Evolutionary conservation across 768 basidiomycete genomes (phyloP).

Genomic region (Trametes sanguinea): DNA sequence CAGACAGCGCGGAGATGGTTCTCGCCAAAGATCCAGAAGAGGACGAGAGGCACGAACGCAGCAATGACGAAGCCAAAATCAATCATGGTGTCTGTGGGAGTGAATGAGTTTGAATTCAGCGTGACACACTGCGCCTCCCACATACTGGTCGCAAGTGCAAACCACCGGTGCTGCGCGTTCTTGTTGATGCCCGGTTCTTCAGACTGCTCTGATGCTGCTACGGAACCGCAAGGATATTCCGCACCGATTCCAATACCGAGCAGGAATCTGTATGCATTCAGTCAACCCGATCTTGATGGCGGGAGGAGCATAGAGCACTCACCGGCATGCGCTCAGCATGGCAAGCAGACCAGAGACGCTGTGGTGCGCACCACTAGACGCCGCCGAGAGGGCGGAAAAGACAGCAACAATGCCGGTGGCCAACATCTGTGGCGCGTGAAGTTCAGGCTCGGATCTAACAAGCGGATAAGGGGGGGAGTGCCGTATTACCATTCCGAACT

Average conservation of each 20-base stretch:
- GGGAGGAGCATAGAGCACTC: conserved; percentile 20
- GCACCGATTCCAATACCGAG: conserved; percentile 88
- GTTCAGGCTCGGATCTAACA: not conserved
- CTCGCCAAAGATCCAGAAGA: conserved; percentile 86
- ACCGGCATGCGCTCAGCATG: conserved; percentile 83
- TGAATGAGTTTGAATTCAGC: not conserved
- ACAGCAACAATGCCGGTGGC: conserved; percentile 83
- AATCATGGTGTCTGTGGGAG: conserved; percentile 72
- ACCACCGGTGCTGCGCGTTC: conserved; percentile 82
- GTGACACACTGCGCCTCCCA: conserved; percentile 10
- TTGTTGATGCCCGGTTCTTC: conserved; percentile 80
- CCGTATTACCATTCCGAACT: conserved; percentile 76
- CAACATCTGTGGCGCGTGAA: conserved; percentile 53
- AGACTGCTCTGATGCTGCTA: conserved; percentile 87
- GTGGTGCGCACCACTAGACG: conserved; percentile 75
- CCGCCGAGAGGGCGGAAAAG: conserved; percentile 82
- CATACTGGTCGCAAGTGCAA: conserved; percentile 87
- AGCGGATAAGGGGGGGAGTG: not conserved
- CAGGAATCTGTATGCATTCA: conserved; percentile 58
- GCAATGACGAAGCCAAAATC: conserved; percentile 81
- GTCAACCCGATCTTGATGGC: too few species aligned
- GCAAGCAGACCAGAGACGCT: conserved; percentile 69
- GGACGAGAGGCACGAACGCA: conserved; percentile 79
- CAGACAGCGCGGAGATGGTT: conserved; percentile 85
- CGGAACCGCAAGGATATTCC: conserved; percentile 89